Conservation (phyloP, 139 green algal genomes). For the Parachlorella kessleri region DNA sequence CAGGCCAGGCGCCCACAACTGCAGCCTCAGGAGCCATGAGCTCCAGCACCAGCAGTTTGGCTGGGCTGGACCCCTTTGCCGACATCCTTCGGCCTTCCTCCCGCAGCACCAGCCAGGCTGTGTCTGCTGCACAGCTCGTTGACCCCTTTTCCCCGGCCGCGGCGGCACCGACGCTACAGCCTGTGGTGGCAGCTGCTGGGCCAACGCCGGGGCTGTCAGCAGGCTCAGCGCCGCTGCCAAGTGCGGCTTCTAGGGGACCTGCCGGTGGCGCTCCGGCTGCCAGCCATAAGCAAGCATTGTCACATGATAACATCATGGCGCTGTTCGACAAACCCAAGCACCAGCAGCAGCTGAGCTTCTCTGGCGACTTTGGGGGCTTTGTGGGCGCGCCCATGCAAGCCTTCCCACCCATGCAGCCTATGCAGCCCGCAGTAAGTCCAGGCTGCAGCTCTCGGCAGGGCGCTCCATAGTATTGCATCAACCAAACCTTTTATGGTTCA, state of each 20-base stretch:
- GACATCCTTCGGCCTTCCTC: background rate
- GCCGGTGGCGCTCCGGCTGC: no score
- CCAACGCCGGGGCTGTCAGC: no score
- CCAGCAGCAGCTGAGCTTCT: background rate
- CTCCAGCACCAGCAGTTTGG: no score
- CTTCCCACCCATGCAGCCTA: background rate
- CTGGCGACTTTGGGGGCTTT: background rate
- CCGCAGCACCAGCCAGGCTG: background rate
- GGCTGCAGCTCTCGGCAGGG: no score
- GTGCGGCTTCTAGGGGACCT: no score
- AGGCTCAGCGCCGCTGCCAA: no score
- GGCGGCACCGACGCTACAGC: no score
- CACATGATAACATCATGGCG: slow-evolving; percentile 16
- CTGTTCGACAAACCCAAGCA: slow-evolving; percentile 19
- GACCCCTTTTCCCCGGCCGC: background rate
- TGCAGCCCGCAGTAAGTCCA: no score
- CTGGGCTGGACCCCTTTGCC: background rate
- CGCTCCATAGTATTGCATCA: no score
- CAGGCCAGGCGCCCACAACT: background rate
- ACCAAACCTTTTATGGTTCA: no score
- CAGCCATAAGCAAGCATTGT: background rate
- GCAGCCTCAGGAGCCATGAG: background rate
- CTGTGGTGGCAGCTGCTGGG: no score
- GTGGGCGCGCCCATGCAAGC: background rate
- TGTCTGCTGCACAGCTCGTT: background rate